Conservation (phyloP, 768 basidiomycete genomes). For the Hericium alpestre region DNA sequence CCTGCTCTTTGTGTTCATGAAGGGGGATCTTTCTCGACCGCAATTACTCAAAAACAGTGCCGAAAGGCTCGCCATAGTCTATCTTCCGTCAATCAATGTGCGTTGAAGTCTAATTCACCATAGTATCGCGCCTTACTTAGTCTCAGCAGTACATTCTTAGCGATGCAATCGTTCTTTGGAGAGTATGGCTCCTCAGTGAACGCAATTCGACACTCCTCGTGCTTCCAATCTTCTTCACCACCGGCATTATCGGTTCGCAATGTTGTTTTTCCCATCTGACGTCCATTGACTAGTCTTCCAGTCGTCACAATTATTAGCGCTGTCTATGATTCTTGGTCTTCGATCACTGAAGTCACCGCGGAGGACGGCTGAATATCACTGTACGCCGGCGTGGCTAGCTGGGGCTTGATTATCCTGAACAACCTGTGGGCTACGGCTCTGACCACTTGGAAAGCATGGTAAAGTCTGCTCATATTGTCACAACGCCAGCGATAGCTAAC, state of each 20-base stretch:
- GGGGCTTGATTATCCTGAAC: neutral
- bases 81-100: neutral
- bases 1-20: neutral
- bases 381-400: neutral
- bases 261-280: neutral
- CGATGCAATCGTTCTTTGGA: neutral
- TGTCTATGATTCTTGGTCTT: neutral
- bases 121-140: neutral
- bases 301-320: neutral
- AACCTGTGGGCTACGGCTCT: neutral
- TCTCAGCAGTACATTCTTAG: neutral
- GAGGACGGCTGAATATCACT: neutral
- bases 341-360: neutral
- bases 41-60: neutral
- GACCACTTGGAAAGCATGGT: neutral
- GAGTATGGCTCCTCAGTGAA: neutral
- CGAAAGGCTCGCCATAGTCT: neutral
- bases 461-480: neutral
- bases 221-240: neutral
- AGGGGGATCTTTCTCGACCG: neutral
- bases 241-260: neutral
- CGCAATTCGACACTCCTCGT: neutral
- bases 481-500: neutral
- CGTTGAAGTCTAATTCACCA: neutral
- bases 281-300: neutral